phyloP scores from a whole-genome alignment of 2,329 filamentous ascomycete species.

The Alternaria brassicicola region DNA sequence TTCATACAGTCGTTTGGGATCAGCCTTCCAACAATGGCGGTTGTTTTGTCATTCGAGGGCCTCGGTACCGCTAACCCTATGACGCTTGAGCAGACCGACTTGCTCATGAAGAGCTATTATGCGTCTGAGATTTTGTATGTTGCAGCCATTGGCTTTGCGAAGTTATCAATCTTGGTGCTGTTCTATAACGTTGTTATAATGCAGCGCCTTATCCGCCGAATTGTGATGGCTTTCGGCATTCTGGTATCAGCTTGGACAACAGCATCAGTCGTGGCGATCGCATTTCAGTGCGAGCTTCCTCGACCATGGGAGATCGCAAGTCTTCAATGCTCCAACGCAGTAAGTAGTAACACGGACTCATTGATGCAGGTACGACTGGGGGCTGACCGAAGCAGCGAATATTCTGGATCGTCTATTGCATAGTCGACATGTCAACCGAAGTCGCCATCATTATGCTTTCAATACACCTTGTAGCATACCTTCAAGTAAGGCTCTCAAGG shows the following conservation, averaged over 20 bases:
- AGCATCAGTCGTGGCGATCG: slow-evolving; percentile 30
- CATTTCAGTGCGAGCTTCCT: slow-evolving; percentile 42
- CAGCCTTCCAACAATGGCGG: slow-evolving; percentile 32
- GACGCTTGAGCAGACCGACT: slow-evolving; percentile 25
- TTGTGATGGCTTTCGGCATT: slow-evolving; percentile 26
- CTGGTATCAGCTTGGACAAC: slow-evolving; percentile 38
- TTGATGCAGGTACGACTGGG: neutral
- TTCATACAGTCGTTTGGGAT: slow-evolving; percentile 30
- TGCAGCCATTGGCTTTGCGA: slow-evolving; percentile 36
- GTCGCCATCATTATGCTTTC: slow-evolving; percentile 40
- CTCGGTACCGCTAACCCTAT: slow-evolving; percentile 25
- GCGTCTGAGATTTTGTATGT: slow-evolving; percentile 45
- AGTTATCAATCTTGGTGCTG: slow-evolving; percentile 37
- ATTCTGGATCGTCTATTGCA: slow-evolving; percentile 46
- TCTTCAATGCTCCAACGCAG: slow-evolving; percentile 37
- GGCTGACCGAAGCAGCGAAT: slow-evolving; percentile 31
- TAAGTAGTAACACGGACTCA: slow-evolving; percentile 19
- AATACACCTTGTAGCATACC: slow-evolving; percentile 38
- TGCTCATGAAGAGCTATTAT: slow-evolving; percentile 41
- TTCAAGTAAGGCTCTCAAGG: slow-evolving; percentile 27
- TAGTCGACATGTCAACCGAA: slow-evolving; percentile 42
- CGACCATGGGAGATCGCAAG: slow-evolving; percentile 38
- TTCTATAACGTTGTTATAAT: slow-evolving; percentile 34
- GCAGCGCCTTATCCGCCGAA: slow-evolving; percentile 26
- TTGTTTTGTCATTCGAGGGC: slow-evolving; percentile 35